These are phyloP conservation scores for Anethum foeniculum DNA, from an alignment of 140 eudicot species.

Conservation along the genomic window DNA sequence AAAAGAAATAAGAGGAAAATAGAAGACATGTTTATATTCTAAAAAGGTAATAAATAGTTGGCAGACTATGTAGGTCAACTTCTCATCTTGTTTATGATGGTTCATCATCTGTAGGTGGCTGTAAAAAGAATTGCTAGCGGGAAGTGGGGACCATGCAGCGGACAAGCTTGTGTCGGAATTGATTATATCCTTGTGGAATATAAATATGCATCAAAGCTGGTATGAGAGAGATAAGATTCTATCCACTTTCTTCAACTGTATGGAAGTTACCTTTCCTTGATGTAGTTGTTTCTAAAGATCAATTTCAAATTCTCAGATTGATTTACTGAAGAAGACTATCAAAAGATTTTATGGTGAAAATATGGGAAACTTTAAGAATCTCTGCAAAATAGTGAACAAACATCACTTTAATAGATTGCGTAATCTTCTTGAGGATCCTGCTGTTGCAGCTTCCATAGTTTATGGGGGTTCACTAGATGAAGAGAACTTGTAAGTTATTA, in stretches of 20 bases:
- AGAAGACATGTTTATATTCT: not conserved
- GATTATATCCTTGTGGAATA: constrained; percentile 81
- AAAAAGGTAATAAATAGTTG: not conserved
- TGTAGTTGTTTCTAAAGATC: not conserved
- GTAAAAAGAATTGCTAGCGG: constrained; percentile 57
- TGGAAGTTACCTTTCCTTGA: not conserved
- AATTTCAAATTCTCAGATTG: constrained; percentile 40
- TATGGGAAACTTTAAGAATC: constrained; percentile 41
- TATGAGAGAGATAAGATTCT: constrained; percentile 16
- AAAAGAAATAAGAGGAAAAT: too few relatives aligned
- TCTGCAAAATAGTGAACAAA: constrained; percentile 63
- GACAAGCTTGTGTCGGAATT: constrained; percentile 80
- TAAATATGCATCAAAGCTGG: constrained; percentile 53
- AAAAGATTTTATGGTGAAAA: constrained; percentile 59
- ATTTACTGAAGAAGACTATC: constrained; percentile 43
- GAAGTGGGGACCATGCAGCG: constrained; percentile 81
- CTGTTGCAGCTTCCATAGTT: constrained; percentile 53
- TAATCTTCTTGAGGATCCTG: constrained; percentile 71
- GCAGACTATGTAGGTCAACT: not conserved
- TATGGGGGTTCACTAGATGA: constrained; percentile 79
- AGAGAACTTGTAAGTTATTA: constrained; percentile 38
- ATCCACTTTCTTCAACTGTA: not conserved
- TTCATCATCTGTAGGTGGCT: constrained; percentile 50
- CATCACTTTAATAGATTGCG: constrained; percentile 56
- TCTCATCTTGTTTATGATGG: not conserved